These are phyloP conservation scores for Tricholoma hemisulphureum DNA, from an alignment of 768 basidiomycete species.

Conservation along the genomic window DNA sequence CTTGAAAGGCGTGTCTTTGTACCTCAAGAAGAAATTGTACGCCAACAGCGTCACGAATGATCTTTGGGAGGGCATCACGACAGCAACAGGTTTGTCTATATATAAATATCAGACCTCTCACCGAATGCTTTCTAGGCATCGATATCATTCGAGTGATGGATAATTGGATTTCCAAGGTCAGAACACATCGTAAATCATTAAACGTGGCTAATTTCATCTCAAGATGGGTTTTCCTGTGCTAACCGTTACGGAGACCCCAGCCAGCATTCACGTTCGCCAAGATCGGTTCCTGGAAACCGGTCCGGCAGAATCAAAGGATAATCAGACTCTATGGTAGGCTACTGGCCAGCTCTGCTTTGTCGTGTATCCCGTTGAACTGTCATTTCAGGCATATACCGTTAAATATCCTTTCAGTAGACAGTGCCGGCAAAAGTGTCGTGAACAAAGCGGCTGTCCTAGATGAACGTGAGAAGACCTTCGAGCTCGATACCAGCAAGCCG, in stretches of 20 bases:
- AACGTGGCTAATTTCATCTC: constrained; percentile 22
- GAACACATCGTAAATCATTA: background rate
- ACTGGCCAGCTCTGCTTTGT: background rate
- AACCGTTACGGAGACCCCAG: constrained; percentile 73
- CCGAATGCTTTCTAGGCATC: constrained; percentile 34
- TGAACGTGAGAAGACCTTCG: constrained; percentile 63
- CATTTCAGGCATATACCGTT: constrained; percentile 74
- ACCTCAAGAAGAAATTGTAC: constrained; percentile 86
- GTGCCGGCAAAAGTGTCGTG: constrained; percentile 53
- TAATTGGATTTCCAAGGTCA: constrained; percentile 83
- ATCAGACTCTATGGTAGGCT: constrained; percentile 81
- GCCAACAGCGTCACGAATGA: constrained; percentile 82
- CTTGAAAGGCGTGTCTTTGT: constrained; percentile 84
- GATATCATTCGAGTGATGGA: constrained; percentile 83
- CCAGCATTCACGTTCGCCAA: constrained; percentile 78
- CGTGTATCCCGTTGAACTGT: background rate
- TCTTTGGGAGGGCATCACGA: constrained; percentile 82
- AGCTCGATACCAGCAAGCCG: constrained; percentile 68
- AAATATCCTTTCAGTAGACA: constrained; percentile 59
- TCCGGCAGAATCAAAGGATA: constrained; percentile 72
- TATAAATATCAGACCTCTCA: background rate
- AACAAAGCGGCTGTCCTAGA: constrained; percentile 65
- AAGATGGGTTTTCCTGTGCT: constrained; percentile 86
- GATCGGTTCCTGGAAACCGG: constrained; percentile 94
- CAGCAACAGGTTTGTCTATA: constrained; percentile 53